Evolutionary conservation across 2,329 filamentous ascomycete species (phyloP).

Genomic region (Colletotrichum lindemuthianum): DNA sequence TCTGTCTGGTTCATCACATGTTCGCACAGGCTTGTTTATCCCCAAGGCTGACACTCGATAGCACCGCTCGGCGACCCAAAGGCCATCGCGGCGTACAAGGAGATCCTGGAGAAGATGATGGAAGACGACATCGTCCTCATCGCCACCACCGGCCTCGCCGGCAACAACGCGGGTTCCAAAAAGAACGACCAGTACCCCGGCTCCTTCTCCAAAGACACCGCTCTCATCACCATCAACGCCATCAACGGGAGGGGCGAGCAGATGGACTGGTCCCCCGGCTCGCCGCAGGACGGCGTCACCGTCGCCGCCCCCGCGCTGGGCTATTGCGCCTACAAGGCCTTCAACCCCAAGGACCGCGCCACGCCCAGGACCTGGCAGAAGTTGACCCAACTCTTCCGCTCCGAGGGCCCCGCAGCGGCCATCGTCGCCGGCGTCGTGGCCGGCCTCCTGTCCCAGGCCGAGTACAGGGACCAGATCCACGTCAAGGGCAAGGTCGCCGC

Average conservation of each 20-base stretch:
- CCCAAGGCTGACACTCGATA: not conserved
- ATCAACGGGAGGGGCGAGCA: not conserved
- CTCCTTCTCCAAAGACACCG: constrained; percentile 1
- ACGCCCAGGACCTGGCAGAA: not conserved
- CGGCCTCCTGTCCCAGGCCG: not conserved
- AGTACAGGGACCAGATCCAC: constrained; percentile 1
- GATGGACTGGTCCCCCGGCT: not conserved
- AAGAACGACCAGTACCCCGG: constrained; percentile 1
- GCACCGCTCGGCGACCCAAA: not conserved
- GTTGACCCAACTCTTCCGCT: not conserved
- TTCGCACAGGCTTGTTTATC: not conserved
- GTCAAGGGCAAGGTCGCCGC: not conserved
- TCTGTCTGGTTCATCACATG: too few species aligned
- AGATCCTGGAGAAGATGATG: constrained; percentile 1
- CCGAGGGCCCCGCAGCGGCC: not conserved
- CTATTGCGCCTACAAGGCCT: not conserved
- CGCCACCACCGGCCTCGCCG: not conserved
- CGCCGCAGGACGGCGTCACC: not conserved
- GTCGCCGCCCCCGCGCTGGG: not conserved
- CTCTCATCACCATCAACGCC: not conserved
- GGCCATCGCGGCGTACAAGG: not conserved
- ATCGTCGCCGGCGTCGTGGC: not conserved
- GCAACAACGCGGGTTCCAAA: not conserved
- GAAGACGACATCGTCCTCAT: constrained; percentile 6
- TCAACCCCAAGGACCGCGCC: not conserved